Conservation (phyloP, 2,329 filamentous ascomycete genomes). For the Didymella pomorum region DNA sequence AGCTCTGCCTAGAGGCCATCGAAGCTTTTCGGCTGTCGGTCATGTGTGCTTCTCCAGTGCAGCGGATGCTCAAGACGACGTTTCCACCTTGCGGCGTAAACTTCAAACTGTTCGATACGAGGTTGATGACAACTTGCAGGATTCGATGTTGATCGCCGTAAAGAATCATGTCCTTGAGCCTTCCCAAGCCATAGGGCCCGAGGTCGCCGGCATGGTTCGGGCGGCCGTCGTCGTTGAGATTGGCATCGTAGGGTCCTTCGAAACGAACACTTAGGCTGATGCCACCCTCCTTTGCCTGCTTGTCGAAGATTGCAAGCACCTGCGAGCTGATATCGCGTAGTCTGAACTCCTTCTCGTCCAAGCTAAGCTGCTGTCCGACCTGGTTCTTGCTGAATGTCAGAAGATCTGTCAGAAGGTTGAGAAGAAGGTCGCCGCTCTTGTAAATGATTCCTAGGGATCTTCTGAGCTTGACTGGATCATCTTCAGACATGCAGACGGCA, state of each 20-base stretch:
- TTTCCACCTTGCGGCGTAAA: slow-evolving; percentile 82
- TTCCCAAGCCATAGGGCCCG: slow-evolving; percentile 70
- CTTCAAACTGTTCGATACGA: slow-evolving; percentile 91
- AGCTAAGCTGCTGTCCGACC: slow-evolving; percentile 80
- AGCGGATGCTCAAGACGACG: slow-evolving; percentile 79
- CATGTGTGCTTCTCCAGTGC: slow-evolving; percentile 66
- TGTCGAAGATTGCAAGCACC: slow-evolving; percentile 85
- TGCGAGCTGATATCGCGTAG: slow-evolving; percentile 85
- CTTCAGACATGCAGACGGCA: slow-evolving; percentile 90
- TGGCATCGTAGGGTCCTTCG: slow-evolving; percentile 59
- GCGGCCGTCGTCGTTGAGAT: slow-evolving; percentile 49
- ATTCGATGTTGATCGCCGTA: slow-evolving; percentile 95
- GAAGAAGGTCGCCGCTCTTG: slow-evolving; percentile 82
- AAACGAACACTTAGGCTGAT: slow-evolving; percentile 79
- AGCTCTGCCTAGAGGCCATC: slow-evolving; percentile 53
- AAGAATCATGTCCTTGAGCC: slow-evolving; percentile 83
- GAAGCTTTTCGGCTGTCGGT: slow-evolving; percentile 56
- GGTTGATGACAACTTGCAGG: slow-evolving; percentile 89
- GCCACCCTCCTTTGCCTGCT: slow-evolving; percentile 80
- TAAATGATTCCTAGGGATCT: slow-evolving; percentile 87
- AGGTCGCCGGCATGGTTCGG: slow-evolving; percentile 62
- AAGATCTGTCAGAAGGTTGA: slow-evolving; percentile 88
- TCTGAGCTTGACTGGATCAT: slow-evolving; percentile 78
- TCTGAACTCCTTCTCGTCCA: slow-evolving; percentile 87
- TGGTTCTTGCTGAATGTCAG: slow-evolving; percentile 95